Conservation (phyloP, 768 basidiomycete genomes). For the Amanita thiersii region DNA sequence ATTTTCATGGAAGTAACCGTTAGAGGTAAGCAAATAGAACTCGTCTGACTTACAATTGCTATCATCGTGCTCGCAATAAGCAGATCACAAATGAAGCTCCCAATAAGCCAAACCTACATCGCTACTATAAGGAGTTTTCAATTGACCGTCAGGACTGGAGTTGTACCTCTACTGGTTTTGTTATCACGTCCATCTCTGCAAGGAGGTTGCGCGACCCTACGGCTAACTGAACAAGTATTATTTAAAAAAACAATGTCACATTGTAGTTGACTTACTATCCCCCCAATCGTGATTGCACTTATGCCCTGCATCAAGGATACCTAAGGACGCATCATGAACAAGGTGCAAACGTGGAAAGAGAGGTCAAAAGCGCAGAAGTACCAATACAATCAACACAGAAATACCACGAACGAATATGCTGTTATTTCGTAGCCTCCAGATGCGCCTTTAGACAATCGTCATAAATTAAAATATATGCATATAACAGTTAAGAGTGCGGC, state of each 20-base stretch:
- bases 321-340: neutral
- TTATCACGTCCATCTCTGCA: too few species aligned
- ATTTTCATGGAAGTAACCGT: neutral
- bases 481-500: neutral
- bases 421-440: slow-evolving; percentile 1
- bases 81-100: slow-evolving; percentile 8
- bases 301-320: slow-evolving; percentile 7
- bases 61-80: slow-evolving; percentile 13
- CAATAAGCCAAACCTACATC: slow-evolving; percentile 8
- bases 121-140: neutral
- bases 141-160: neutral
- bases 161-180: neutral
- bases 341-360: neutral
- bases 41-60: slow-evolving; percentile 7
- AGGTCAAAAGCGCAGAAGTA: neutral
- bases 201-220: neutral
- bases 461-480: neutral
- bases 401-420: neutral
- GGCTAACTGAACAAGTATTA: slow-evolving; percentile 2
- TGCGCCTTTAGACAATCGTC: neutral
- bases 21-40: neutral
- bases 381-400: slow-evolving; percentile 3
- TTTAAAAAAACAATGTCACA: neutral
- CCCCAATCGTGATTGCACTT: neutral
- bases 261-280: neutral